phyloP scores from a whole-genome alignment of 2,329 filamentous ascomycete genomes.

The Colletotrichum chlorophyti region DNA sequence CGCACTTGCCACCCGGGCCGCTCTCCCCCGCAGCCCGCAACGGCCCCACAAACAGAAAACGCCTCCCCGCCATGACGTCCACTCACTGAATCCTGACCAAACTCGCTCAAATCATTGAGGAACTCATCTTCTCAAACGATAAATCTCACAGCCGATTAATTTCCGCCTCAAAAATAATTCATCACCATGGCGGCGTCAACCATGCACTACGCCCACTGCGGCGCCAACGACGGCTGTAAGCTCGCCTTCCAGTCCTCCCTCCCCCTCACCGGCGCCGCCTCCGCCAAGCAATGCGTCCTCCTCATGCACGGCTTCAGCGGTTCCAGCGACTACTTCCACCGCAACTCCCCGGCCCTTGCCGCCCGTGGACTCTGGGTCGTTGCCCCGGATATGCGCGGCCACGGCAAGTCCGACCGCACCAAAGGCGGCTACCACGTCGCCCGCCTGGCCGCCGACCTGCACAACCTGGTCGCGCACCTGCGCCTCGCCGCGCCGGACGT shows the following conservation, averaged over 20 bases:
- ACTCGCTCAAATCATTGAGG: neutral
- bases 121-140: neutral
- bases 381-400: constrained; percentile 47
- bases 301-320: constrained; percentile 50
- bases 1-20: too few relatives aligned
- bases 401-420: constrained; percentile 40
- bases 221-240: constrained; percentile 41
- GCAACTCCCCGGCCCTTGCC: constrained; percentile 39
- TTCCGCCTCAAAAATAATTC: too few relatives aligned
- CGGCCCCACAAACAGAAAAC: constrained; percentile 24
- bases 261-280: constrained; percentile 30
- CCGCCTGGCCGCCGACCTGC: constrained; percentile 45
- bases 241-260: constrained; percentile 45
- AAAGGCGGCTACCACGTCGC: constrained; percentile 47
- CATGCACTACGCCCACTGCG: constrained; percentile 37
- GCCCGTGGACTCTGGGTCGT: constrained; percentile 41
- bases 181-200: constrained; percentile 19
- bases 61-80: constrained; percentile 16
- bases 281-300: constrained; percentile 36
- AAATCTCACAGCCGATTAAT: too few relatives aligned
- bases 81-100: neutral
- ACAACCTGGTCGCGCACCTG: constrained; percentile 38
- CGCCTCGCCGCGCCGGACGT: constrained; percentile 10
- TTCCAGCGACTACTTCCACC: constrained; percentile 45
- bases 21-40: constrained; percentile 6